phyloP scores from a whole-genome alignment of 2,329 filamentous ascomycete species.

The Xylariaceae sp. region DNA sequence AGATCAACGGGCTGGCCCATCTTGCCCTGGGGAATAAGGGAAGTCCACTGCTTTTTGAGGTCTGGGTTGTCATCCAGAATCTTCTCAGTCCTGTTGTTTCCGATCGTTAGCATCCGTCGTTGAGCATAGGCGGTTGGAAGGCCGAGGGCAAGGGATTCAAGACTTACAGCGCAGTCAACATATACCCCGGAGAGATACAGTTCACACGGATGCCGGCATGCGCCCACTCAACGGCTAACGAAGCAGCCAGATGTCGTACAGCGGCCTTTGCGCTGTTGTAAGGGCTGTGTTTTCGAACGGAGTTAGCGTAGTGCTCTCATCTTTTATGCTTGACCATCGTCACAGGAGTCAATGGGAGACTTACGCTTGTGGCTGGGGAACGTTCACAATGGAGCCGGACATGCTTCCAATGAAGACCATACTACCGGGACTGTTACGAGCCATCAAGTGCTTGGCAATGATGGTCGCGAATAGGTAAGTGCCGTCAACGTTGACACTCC shows the following conservation, averaged over 20 bases:
- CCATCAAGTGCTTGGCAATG: constrained; percentile 85
- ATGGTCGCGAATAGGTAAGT: constrained; percentile 84
- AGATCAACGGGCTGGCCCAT: constrained; percentile 91
- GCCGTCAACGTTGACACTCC: constrained; percentile 89
- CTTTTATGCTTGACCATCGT: background rate
- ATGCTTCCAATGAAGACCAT: constrained; percentile 96
- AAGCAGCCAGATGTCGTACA: constrained; percentile 81
- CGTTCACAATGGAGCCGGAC: constrained; percentile 90
- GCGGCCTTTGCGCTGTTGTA: constrained; percentile 95
- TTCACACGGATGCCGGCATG: constrained; percentile 85
- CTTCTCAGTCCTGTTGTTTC: constrained; percentile 69
- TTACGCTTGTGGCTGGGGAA: constrained; percentile 83
- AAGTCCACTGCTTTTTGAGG: constrained; percentile 85
- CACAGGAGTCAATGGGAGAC: constrained; percentile 20
- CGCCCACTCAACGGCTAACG: constrained; percentile 92
- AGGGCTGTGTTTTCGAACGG: constrained; percentile 43
- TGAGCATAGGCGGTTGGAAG: background rate
- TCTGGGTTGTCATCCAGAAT: constrained; percentile 92
- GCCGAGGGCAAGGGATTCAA: too few relatives aligned
- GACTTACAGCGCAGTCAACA: constrained; percentile 85
- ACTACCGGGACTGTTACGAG: constrained; percentile 71
- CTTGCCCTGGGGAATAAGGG: constrained; percentile 85
- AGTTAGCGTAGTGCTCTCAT: constrained; percentile 10
- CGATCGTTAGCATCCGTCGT: too few relatives aligned
- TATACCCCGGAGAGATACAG: constrained; percentile 92